Evolutionary conservation across 805 yeast genomes (phyloP).

Genomic region (Saccharomycopsis amapae): DNA sequence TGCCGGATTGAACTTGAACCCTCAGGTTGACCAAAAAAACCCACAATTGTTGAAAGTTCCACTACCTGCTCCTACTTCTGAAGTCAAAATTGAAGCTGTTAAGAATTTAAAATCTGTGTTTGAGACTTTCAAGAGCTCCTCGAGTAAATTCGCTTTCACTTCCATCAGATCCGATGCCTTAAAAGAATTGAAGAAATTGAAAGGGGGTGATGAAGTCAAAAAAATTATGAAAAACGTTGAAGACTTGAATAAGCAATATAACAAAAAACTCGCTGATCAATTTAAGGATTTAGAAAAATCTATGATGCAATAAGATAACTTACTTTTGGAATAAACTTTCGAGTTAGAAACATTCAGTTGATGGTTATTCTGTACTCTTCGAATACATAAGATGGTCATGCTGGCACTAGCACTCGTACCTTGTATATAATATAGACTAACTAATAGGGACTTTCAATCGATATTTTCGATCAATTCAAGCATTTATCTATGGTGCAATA

Average conservation of each 20-base stretch:
- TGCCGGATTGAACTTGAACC: slow-evolving; percentile 66
- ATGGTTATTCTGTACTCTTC: too few relatives aligned
- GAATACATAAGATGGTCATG: too few relatives aligned
- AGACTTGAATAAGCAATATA: slow-evolving; percentile 57
- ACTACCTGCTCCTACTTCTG: slow-evolving; percentile 69
- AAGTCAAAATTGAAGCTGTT: slow-evolving; percentile 46
- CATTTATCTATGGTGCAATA: too few relatives aligned
- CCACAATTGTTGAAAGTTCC: slow-evolving; percentile 67
- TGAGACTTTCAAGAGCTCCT: slow-evolving; percentile 54
- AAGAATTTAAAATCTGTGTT: slow-evolving; percentile 58
- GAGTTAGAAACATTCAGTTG: too few relatives aligned
- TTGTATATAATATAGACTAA: too few relatives aligned
- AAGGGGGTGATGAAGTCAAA: slow-evolving; percentile 50
- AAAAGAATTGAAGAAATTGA: slow-evolving; percentile 44
- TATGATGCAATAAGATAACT: slow-evolving; percentile 16
- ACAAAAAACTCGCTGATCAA: slow-evolving; percentile 47
- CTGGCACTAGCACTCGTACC: too few relatives aligned
- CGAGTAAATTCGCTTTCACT: slow-evolving; percentile 42
- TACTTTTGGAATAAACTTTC: too few relatives aligned
- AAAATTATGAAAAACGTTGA: slow-evolving; percentile 58
- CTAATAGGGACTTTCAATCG: too few relatives aligned
- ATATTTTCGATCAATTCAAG: too few relatives aligned
- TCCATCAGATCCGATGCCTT: slow-evolving; percentile 52
- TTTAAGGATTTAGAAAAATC: slow-evolving; percentile 50
- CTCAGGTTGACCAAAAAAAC: slow-evolving; percentile 67